A percentile compares a stretch with the other conserved stretches of the same genome.
phyloP scores from a whole-genome alignment of 768 basidiomycete species.

The Leccinum olivaceopallidum region DNA sequence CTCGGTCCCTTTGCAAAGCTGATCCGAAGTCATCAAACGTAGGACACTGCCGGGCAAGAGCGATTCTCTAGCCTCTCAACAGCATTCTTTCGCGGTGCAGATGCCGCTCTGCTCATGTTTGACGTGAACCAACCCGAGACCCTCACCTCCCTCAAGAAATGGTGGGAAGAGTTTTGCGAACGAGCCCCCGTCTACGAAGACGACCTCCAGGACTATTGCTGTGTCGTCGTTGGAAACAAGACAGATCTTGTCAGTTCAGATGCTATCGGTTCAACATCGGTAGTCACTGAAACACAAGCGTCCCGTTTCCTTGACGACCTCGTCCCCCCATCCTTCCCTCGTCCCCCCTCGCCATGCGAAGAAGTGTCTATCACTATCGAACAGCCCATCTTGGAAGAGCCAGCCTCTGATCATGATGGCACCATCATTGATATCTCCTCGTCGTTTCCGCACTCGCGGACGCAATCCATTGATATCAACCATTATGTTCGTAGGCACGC shows the following conservation, averaged over 20 bases:
- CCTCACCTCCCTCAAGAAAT: slow-evolving; percentile 57
- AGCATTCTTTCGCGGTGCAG: slow-evolving; percentile 85
- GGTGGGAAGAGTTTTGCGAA: slow-evolving; percentile 79
- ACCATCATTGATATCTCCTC: slow-evolving; percentile 22
- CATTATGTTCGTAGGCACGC: slow-evolving; percentile 32
- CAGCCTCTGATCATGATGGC: not conserved
- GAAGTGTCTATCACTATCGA: slow-evolving; percentile 17
- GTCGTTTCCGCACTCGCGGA: slow-evolving; percentile 23
- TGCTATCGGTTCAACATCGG: slow-evolving; percentile 17
- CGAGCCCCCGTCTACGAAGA: slow-evolving; percentile 67
- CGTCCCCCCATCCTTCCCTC: slow-evolving; percentile 40
- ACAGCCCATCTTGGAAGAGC: slow-evolving; percentile 18
- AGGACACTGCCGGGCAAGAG: slow-evolving; percentile 90
- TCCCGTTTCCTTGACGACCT: slow-evolving; percentile 56
- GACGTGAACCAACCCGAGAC: slow-evolving; percentile 71
- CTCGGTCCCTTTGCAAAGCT: slow-evolving; percentile 2
- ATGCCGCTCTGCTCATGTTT: slow-evolving; percentile 80
- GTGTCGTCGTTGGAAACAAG: slow-evolving; percentile 78
- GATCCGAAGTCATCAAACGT: slow-evolving; percentile 7
- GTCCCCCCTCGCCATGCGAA: slow-evolving; percentile 10
- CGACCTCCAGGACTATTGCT: slow-evolving; percentile 63
- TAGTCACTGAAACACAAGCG: slow-evolving; percentile 45
- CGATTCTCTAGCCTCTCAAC: slow-evolving; percentile 80
- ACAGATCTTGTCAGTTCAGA: slow-evolving; percentile 47
- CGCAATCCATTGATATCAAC: slow-evolving; percentile 27